Percentiles rank a stretch among this genome's conserved stretches.
These are phyloP conservation scores for Pichia manshurica DNA, from an alignment of 805 yeast species.

Conservation along the genomic window DNA sequence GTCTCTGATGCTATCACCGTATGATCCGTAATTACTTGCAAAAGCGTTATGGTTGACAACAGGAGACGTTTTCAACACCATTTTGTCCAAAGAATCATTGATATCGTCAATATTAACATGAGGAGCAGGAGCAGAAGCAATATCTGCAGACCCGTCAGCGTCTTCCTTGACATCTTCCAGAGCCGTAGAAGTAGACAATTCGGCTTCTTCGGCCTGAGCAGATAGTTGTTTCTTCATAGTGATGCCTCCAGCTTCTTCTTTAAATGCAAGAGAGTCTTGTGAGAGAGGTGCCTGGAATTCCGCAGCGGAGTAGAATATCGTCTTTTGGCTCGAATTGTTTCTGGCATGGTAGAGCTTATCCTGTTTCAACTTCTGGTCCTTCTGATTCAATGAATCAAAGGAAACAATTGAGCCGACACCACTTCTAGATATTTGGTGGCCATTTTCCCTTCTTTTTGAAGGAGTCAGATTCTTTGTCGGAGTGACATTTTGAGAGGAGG, in stretches of 20 bases:
- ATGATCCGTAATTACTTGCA: slow-evolving; percentile 9
- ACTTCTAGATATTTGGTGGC: slow-evolving; percentile 4
- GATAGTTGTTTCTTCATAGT: slow-evolving; percentile 21
- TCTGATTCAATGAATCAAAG: slow-evolving; percentile 8
- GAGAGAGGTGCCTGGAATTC: slow-evolving; percentile 12
- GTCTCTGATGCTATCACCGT: slow-evolving; percentile 1
- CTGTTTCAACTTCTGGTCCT: not conserved
- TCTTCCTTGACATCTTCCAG: not conserved
- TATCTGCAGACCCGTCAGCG: no score
- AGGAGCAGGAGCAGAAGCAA: not conserved
- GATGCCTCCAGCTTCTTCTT: slow-evolving; percentile 23
- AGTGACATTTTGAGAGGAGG: not conserved
- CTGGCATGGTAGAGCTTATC: slow-evolving; percentile 1
- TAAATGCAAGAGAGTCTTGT: slow-evolving; percentile 19
- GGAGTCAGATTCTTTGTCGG: not conserved
- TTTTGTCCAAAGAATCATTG: slow-evolving; percentile 6
- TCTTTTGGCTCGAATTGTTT: slow-evolving; percentile 4
- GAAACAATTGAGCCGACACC: slow-evolving; percentile 8
- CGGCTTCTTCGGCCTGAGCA: not conserved
- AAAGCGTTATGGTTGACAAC: not conserved
- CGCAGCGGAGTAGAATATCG: slow-evolving; percentile 10
- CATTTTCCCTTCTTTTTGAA: not conserved
- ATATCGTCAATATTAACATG: not conserved
- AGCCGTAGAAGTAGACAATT: not conserved
- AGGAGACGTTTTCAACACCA: slow-evolving; percentile 5